Percentiles rank a stretch among this genome's conserved stretches.
These are phyloP conservation scores for Persicaria tinctoria DNA, from an alignment of 148 eudicot genomes.

Conservation along the genomic window DNA sequence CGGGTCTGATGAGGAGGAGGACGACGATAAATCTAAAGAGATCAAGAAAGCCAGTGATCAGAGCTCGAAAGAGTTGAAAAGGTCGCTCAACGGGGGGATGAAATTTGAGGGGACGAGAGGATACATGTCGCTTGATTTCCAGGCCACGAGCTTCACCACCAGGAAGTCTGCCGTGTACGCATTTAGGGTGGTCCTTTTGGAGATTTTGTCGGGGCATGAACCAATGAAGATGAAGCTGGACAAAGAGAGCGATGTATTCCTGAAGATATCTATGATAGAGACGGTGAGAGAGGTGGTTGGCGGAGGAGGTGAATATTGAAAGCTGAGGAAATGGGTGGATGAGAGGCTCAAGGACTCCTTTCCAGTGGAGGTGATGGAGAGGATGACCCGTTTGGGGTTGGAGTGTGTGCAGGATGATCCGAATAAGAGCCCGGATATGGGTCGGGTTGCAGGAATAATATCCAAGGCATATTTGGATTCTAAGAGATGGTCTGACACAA, in stretches of 20 bases:
- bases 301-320: slow-evolving; percentile 26
- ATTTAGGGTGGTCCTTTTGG: slow-evolving; percentile 78
- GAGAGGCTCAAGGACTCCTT: slow-evolving; percentile 73
- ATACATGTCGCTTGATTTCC: slow-evolving; percentile 92
- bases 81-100: slow-evolving; percentile 21
- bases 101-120: slow-evolving; percentile 80
- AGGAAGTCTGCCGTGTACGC: slow-evolving; percentile 75
- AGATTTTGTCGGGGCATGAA: slow-evolving; percentile 68
- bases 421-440: slow-evolving; percentile 70
- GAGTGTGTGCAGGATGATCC: slow-evolving; percentile 74
- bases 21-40: neutral
- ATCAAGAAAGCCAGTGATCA: neutral
- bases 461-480: slow-evolving; percentile 79
- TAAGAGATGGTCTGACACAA: slow-evolving; percentile 52
- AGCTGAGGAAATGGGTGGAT: slow-evolving; percentile 75
- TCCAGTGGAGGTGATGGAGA: slow-evolving; percentile 71
- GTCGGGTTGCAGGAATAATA: slow-evolving; percentile 65
- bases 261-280: slow-evolving; percentile 49
- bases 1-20: slow-evolving; percentile 8
- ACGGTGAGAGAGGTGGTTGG: slow-evolving; percentile 65
- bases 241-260: slow-evolving; percentile 28
- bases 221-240: slow-evolving; percentile 44
- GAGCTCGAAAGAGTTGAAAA: slow-evolving; percentile 2
- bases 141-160: slow-evolving; percentile 43
- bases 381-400: slow-evolving; percentile 45